A percentile compares a stretch with the other conserved stretches of the same genome.
These are phyloP conservation scores for Colletotrichum lentis DNA, from an alignment of 2,329 filamentous ascomycete species.

Conservation along the genomic window DNA sequence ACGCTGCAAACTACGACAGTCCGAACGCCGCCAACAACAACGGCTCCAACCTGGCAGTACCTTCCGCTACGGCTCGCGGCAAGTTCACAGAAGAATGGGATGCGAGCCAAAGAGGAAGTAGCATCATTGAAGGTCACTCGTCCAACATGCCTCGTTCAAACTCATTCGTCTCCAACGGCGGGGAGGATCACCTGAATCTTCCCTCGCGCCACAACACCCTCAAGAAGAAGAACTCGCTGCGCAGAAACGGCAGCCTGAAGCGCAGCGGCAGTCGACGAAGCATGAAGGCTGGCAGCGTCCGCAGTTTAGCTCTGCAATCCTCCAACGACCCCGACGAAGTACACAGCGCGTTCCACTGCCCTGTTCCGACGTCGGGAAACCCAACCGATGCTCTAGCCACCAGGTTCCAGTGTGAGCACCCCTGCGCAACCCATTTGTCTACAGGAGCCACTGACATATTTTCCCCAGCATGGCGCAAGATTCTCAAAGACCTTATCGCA, in stretches of 20 bases:
- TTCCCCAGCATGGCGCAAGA: conserved; percentile 83
- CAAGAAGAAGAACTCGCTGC: conserved; percentile 86
- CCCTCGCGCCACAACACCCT: conserved; percentile 73
- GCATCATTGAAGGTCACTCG: conserved; percentile 62
- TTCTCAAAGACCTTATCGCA: conserved; percentile 90
- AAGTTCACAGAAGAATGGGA: conserved; percentile 78
- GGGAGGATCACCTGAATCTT: conserved; percentile 53
- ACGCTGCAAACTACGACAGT: conserved; percentile 1
- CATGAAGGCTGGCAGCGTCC: conserved; percentile 85
- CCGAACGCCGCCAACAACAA: conserved; percentile 3
- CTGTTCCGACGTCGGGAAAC: conserved; percentile 84
- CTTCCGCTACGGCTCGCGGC: conserved; percentile 46
- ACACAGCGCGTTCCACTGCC: conserved; percentile 88
- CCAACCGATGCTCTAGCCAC: conserved; percentile 88
- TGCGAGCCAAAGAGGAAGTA: conserved; percentile 71
- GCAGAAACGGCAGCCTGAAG: conserved; percentile 76
- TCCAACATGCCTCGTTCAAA: conserved; percentile 66
- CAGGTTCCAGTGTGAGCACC: conserved; percentile 80
- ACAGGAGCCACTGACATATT: neutral
- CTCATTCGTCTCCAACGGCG: conserved; percentile 63
- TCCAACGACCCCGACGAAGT: conserved; percentile 72
- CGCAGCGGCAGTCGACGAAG: conserved; percentile 83
- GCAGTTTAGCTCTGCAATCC: conserved; percentile 78
- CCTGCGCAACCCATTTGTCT: neutral
- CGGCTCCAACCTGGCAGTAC: conserved; percentile 7